These are phyloP conservation scores for Articulospora tetracladia DNA, from an alignment of 495 filamentous ascomycete species.

Conservation along the genomic window DNA sequence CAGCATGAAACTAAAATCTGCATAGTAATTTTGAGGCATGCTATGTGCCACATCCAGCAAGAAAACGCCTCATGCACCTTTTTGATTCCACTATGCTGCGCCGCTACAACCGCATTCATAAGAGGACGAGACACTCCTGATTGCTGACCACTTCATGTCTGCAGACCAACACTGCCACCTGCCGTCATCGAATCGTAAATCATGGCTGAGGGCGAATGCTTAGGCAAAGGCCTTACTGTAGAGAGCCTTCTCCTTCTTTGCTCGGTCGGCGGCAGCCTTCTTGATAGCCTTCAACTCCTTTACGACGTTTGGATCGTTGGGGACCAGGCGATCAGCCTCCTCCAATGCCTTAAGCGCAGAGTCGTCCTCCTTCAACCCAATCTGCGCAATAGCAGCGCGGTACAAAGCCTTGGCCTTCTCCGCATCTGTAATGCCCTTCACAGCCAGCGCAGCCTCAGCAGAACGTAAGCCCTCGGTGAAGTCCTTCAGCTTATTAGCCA, in stretches of 20 bases:
- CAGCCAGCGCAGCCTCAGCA: conserved; percentile 71
- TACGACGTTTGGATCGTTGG: conserved; percentile 69
- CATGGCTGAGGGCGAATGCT: not conserved
- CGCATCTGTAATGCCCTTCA: conserved; percentile 58
- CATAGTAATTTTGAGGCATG: not conserved
- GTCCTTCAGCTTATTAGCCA: conserved; percentile 74
- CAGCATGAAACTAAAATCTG: not conserved
- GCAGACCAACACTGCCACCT: not conserved
- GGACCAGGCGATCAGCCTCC: conserved; percentile 68
- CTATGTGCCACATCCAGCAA: not conserved
- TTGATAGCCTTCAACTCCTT: conserved; percentile 75
- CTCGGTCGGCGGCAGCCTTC: conserved; percentile 64
- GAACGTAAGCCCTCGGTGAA: conserved; percentile 64
- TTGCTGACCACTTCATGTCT: not conserved
- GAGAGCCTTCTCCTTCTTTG: conserved; percentile 82
- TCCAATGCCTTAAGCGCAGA: conserved; percentile 73
- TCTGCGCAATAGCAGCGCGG: conserved; percentile 70
- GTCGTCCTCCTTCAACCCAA: conserved; percentile 82
- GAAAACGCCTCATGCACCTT: not conserved
- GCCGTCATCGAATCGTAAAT: not conserved
- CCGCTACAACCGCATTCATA: not conserved
- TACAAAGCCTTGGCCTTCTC: conserved; percentile 89
- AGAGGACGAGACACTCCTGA: not conserved
- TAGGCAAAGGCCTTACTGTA: conserved; percentile 80
- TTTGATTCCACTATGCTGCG: not conserved